Conservation (phyloP, 805 yeast species). For the Candida stauntonica region DNA sequence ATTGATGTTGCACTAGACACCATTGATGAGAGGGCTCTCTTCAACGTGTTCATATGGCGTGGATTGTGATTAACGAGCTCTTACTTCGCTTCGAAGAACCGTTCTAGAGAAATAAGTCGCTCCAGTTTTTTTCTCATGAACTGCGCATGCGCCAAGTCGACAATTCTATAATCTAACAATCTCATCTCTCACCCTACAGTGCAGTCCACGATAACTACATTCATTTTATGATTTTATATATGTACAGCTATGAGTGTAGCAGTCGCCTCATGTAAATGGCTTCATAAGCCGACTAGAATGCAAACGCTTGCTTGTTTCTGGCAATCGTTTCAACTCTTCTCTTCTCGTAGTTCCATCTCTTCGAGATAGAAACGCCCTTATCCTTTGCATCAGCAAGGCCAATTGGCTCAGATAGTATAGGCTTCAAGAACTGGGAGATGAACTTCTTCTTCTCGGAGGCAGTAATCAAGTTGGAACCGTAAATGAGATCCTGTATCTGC, state of each 20-base stretch:
- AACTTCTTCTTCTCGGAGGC: slow-evolving; percentile 34
- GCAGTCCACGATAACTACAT: too few relatives aligned
- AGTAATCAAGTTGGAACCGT: slow-evolving; percentile 28
- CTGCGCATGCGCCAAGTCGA: too few relatives aligned
- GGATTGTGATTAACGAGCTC: too few relatives aligned
- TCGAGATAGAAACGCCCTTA: slow-evolving; percentile 46
- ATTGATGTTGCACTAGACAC: slow-evolving; percentile 15
- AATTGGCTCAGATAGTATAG: slow-evolving; percentile 48
- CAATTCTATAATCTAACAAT: too few relatives aligned
- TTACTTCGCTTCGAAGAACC: too few relatives aligned
- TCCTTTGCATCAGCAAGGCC: slow-evolving; percentile 41
- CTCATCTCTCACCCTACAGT: too few relatives aligned
- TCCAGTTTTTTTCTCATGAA: background rate
- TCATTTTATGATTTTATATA: too few relatives aligned
- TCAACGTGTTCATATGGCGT: slow-evolving; percentile 7
- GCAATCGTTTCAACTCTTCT: slow-evolving; percentile 48
- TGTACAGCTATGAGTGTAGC: too few relatives aligned
- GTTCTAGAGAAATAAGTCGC: too few relatives aligned
- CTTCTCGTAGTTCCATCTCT: slow-evolving; percentile 57
- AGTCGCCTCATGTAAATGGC: background rate
- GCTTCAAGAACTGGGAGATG: slow-evolving; percentile 43
- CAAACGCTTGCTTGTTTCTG: slow-evolving; percentile 50
- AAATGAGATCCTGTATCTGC: slow-evolving; percentile 40
- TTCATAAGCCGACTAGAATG: slow-evolving; percentile 4
- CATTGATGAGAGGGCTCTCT: slow-evolving; percentile 8